A percentile compares a stretch with the other conserved stretches of the same genome.
These are phyloP conservation scores for Colletotrichum liriopes DNA, from an alignment of 2,329 filamentous ascomycete species.

Conservation along the genomic window DNA sequence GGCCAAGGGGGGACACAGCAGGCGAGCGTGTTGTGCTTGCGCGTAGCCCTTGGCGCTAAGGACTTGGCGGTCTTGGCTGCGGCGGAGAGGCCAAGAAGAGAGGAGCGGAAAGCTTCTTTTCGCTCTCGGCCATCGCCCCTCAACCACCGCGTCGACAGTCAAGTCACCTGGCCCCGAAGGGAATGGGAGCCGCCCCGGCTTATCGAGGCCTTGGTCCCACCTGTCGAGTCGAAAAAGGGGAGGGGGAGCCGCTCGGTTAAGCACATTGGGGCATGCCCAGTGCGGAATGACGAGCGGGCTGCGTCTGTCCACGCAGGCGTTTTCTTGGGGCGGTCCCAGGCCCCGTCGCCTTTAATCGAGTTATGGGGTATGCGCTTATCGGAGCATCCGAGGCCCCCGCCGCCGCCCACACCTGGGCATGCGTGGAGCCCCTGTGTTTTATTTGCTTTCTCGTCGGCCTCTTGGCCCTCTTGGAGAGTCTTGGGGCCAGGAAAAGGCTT, in stretches of 20 bases:
- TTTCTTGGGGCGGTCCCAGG: background rate
- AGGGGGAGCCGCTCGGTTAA: slow-evolving; percentile 24
- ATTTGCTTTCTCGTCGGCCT: slow-evolving; percentile 16
- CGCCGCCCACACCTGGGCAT: background rate
- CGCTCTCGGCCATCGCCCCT: slow-evolving; percentile 35
- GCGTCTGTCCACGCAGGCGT: slow-evolving; percentile 3
- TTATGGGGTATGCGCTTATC: slow-evolving; percentile 38
- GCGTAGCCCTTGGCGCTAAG: slow-evolving; percentile 42
- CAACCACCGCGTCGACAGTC: slow-evolving; percentile 4
- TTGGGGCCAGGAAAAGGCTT: slow-evolving; percentile 16
- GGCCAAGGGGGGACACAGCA: slow-evolving; percentile 2
- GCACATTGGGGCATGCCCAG: slow-evolving; percentile 5
- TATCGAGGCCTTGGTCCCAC: slow-evolving; percentile 5
- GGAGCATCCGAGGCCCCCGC: slow-evolving; percentile 20
- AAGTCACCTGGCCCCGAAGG: slow-evolving; percentile 26
- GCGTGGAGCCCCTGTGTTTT: slow-evolving; percentile 9
- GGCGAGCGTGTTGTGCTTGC: slow-evolving; percentile 36
- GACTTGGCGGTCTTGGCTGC: slow-evolving; percentile 41
- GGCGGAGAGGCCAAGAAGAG: slow-evolving; percentile 43
- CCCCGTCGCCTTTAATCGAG: slow-evolving; percentile 4
- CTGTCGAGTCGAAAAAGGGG: slow-evolving; percentile 28
- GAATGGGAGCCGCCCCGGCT: slow-evolving; percentile 9
- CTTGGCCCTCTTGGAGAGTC: slow-evolving; percentile 11
- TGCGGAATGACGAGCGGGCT: slow-evolving; percentile 21
- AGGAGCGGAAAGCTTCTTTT: slow-evolving; percentile 44